Base-by-base conservation (phyloP, 768 basidiomycete genomes). In the Agrocybe chaxingu region DNA sequence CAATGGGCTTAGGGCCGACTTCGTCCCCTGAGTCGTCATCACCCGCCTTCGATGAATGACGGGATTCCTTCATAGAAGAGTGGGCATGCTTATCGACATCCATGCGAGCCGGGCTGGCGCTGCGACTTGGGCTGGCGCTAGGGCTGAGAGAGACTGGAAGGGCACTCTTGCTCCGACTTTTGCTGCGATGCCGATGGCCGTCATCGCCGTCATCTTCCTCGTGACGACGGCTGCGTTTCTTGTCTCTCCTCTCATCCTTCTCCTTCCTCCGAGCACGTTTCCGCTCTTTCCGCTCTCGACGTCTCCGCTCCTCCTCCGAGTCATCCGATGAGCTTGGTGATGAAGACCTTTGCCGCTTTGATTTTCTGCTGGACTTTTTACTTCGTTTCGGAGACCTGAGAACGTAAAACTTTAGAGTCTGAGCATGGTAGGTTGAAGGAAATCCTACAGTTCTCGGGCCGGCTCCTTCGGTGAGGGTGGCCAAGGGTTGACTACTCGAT, bases 381-480 rank as follows among this genome's bases (percentile, higher is more conserved):
- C 75, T 80, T 24, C 24, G 3, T 53, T 74, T 77, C 0, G 77
- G 80, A 18, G 83, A 83, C 42, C 87, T 89, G 48, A 40, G 18
- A 45, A 42, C 47, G 33, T 31, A 29, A 58, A 39, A 40, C 45
- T 6, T 45, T 19, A 24, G 36, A 4, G n/a, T 32, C 9, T 19
- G 19, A 38, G 13, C 8, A 13, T 35, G n/a, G 33, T 11, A 37
- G 37, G 12, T 30, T 16, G 42, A 51, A 36, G 16, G 5, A 39
- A 19, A 2, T 72, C 84, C 30, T 67, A 88, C 81, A 80, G 55
- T 41, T 68, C 66, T 34, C 88, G 80, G 34, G 77, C 69, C 48
- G 82, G 81, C 8, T 75, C 79, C 55, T 85, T 86, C 0, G 92
- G 92, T 2, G 92, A 93, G 3, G 82, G 67, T 1, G 92, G 92